Percentiles rank a stretch among this genome's conserved stretches.
These are phyloP conservation scores for Ceriops decandra DNA, from an alignment of 345 rosid species.

Conservation along the genomic window DNA sequence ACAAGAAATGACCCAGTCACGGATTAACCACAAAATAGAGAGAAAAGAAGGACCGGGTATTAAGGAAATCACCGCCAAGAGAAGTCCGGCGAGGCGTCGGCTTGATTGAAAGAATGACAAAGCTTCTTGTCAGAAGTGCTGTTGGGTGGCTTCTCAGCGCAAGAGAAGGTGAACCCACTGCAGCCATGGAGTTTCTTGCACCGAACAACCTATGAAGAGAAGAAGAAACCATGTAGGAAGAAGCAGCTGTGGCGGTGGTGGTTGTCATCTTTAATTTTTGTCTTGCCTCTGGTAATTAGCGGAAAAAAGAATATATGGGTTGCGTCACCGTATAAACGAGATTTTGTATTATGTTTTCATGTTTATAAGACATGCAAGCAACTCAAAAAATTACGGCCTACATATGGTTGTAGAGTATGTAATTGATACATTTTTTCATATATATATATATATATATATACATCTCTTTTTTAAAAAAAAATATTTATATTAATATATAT, in stretches of 20 bases:
- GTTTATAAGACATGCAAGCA: too few species aligned
- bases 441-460: too few species aligned
- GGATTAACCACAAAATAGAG: not conserved
- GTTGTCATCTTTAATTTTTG: slow-evolving; percentile 37
- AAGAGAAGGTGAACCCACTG: slow-evolving; percentile 37
- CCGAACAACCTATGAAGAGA: slow-evolving; percentile 24
- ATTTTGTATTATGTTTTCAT: too few species aligned
- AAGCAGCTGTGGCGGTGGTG: slow-evolving; percentile 10
- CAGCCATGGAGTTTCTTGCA: slow-evolving; percentile 20
- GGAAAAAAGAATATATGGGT: not conserved
- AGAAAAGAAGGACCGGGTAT: slow-evolving; percentile 9
- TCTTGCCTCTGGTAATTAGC: slow-evolving; percentile 3
- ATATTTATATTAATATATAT: too few species aligned
- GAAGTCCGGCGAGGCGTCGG: slow-evolving; percentile 32
- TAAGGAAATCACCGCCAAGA: slow-evolving; percentile 46
- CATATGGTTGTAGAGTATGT: too few species aligned
- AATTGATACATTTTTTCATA: too few species aligned
- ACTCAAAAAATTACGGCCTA: too few species aligned
- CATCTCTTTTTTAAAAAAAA: too few species aligned
- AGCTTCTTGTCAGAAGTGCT: slow-evolving; percentile 23
- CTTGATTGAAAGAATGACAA: slow-evolving; percentile 35
- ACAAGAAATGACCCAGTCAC: not conserved
- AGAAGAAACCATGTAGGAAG: slow-evolving; percentile 18
- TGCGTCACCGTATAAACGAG: not conserved
- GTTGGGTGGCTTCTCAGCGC: slow-evolving; percentile 28